Evolutionary conservation across 2,329 filamentous ascomycete species (phyloP).

Genomic region (Hirsutella minnesotensis): DNA sequence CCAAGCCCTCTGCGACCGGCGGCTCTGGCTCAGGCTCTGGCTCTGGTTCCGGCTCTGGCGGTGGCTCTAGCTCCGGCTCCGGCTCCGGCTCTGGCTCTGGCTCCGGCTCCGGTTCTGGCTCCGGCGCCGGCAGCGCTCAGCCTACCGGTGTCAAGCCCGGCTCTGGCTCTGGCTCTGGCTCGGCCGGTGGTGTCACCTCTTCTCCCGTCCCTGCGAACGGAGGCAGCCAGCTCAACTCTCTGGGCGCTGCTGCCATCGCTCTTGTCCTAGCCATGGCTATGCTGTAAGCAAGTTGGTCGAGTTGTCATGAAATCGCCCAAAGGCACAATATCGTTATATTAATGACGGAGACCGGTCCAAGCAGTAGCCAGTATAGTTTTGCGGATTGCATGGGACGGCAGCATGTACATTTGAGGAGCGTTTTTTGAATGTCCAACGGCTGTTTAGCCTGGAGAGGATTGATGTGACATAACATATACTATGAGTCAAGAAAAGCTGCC

Average conservation of each 20-base stretch:
- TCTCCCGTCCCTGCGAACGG: constrained; percentile 2
- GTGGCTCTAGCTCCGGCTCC: constrained; percentile 6
- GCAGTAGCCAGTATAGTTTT: background rate
- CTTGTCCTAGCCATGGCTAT: constrained; percentile 17
- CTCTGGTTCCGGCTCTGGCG: background rate
- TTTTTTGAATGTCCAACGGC: background rate
- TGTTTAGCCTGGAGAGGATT: too few relatives aligned
- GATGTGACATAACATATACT: too few relatives aligned
- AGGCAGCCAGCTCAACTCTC: constrained; percentile 15
- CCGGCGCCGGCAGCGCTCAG: constrained; percentile 1
- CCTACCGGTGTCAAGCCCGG: background rate
- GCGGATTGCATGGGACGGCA: background rate
- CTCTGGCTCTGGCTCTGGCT: background rate
- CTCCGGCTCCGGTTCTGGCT: constrained; percentile 3
- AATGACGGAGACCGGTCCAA: background rate
- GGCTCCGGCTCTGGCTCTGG: constrained; percentile 15
- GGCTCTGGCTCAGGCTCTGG: constrained; percentile 6
- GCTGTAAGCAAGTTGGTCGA: constrained; percentile 8
- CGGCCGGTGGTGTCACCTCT: too few relatives aligned
- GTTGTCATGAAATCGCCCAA: background rate
- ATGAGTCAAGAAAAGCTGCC: too few relatives aligned
- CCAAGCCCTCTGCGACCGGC: background rate
- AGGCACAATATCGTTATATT: background rate
- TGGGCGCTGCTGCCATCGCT: constrained; percentile 19
- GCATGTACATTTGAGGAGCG: background rate